These are phyloP conservation scores for Breynia disticha DNA, from an alignment of 441 rosid genomes.

Conservation along the genomic window DNA sequence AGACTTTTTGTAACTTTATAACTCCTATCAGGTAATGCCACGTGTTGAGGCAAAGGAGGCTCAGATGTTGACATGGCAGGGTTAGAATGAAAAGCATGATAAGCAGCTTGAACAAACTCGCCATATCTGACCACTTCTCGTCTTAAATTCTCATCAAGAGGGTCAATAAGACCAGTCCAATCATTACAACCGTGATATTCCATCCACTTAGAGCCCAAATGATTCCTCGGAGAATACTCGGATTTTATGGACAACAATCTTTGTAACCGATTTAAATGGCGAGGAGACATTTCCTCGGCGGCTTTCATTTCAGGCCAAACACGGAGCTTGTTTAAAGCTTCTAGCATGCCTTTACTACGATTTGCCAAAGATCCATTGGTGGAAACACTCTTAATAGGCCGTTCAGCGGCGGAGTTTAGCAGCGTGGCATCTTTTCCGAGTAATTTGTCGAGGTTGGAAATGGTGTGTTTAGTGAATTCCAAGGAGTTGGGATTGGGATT, in stretches of 20 bases:
- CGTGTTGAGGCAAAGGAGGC: conserved; percentile 31
- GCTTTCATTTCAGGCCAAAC: conserved; percentile 73
- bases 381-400: conserved; percentile 14
- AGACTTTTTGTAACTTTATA: conserved; percentile 47
- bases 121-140: conserved; percentile 74
- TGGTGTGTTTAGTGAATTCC: neutral
- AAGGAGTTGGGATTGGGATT: neutral
- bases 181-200: conserved; percentile 53
- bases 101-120: conserved; percentile 61
- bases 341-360: conserved; percentile 28
- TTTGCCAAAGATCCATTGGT: conserved; percentile 17
- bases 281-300: conserved; percentile 84
- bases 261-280: conserved; percentile 51
- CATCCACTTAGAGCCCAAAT: conserved; percentile 38
- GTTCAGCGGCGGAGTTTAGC: conserved; percentile 9
- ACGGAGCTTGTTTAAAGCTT: conserved; percentile 45
- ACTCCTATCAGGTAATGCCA: conserved; percentile 46
- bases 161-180: conserved; percentile 61
- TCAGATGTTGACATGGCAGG: conserved; percentile 50
- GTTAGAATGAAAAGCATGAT: conserved; percentile 59
- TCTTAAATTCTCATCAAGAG: conserved; percentile 64
- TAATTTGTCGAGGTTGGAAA: neutral
- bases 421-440: conserved; percentile 1
- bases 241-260: conserved; percentile 57
- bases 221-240: conserved; percentile 76